Evolutionary conservation across 2,329 filamentous ascomycete genomes (phyloP), one percentile per base, ranked within the genome.

Genomic region (Colletotrichum karsti): DNA sequence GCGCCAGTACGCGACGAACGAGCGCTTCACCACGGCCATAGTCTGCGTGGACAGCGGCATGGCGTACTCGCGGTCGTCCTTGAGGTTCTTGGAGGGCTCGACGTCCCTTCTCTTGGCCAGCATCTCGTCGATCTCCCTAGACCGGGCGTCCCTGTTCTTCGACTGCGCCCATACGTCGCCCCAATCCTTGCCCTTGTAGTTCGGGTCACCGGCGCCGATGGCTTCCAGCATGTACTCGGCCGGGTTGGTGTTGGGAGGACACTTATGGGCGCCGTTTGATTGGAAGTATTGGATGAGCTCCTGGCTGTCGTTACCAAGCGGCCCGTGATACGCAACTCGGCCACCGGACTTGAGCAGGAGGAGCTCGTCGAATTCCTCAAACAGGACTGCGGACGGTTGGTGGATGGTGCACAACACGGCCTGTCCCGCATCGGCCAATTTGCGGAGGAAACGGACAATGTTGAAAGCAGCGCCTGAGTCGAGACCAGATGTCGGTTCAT

Each of bases 1-100:
- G 10, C 91, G 84, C 90, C 90, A 93, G 74, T 91, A 91, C 0
- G 88, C 82, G 10, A 88, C 72, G 67, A 91, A 92, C 3, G 85
- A 81, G 15, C 91, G 86, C 70, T 83, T 84, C 0, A 87, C 84
- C 1, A 91, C 86, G 5, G 84, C 79, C 28, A 74, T 65, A 1
- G 87, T 84, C 74, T 93, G 91, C 0, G 80, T 79, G 10, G 75
- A 76, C 1, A 90, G 74, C 0, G 90, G 86, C 78, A 90, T 88
- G 3, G 91, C 91, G 67, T 88, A 93, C 75, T 92, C 89, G 28
- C 85, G 82, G 69, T 87, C 83, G 57, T 88, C 85, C 13, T 81
- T 81, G 18, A 83, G 78, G 71, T 70, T 81, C 72, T 69, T 76
- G 53, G 71, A 80, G 20, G 73, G 80, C 67, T 75, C 78, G 0